Base-by-base conservation (phyloP, 2,329 filamentous ascomycete species). In the Tolypocladium capitatum region DNA sequence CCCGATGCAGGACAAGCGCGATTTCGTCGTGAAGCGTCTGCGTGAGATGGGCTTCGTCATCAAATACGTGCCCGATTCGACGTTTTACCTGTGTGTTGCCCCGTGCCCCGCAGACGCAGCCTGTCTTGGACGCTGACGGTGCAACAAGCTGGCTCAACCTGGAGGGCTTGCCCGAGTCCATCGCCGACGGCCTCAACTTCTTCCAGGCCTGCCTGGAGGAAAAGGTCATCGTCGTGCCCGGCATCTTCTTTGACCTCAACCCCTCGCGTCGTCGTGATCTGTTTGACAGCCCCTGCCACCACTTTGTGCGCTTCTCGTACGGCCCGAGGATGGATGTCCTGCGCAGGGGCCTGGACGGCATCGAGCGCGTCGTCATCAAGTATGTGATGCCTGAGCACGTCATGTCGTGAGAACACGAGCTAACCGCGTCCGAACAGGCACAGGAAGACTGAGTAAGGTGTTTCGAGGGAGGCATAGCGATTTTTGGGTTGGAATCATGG, bases 221-320 rank as follows among this genome's bases (percentile, higher is more conserved):
- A 73, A 94, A 94, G 75, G 87, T 94, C 55, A 96, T 96, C 60
- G 89, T 96, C 18, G 91, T 97, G 5, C 91, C 91, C 0, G 91
- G 91, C 51, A 97, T 97, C 66, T 97, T 97, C 76, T 97, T 97
- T 64, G 91, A 97, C 60, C 69, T 97, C 54, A 97, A 97, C 70
- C 91, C 91, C 4, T 84, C 85, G 33, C 84, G 88, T 64, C 78
- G 91, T 54, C 77, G 91, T 63, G 91, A 97, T 65, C 68, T 97
- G 56, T 97, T 97, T 56, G 91, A 97, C 68, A 87, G 81, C 56
- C 91, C 91, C 50, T 96, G 91, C 68, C 91, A 97, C 68, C 84
- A 92, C 68, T 94, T 91, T 63, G 85, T 94, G 28, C 78, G 88
- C 46, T 76, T 94, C 57, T 88, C 83, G 48, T 94, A 92, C 61